phyloP scores from a whole-genome alignment of 2,329 filamentous ascomycete genomes.

The Hymenoscyphus infarciens region DNA sequence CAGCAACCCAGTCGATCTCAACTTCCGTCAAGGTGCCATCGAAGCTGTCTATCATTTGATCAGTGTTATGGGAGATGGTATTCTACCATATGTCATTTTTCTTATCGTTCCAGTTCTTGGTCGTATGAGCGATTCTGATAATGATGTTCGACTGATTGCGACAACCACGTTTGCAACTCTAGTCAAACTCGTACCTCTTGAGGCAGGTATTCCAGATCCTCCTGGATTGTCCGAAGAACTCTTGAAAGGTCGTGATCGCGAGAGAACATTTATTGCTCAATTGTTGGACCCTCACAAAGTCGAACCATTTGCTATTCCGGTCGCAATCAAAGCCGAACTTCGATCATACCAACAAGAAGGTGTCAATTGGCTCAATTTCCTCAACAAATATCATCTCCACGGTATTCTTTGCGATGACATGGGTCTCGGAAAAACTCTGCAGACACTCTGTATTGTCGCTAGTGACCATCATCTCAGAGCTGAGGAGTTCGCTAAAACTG shows the following conservation, averaged over 20 bases:
- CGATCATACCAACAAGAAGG: slow-evolving; percentile 98
- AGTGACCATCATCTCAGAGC: slow-evolving; percentile 94
- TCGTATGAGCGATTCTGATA: slow-evolving; percentile 97
- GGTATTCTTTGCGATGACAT: slow-evolving; percentile 99
- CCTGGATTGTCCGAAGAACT: slow-evolving; percentile 87
- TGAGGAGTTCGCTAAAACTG: slow-evolving; percentile 82
- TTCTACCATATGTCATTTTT: slow-evolving; percentile 97
- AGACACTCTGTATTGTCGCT: slow-evolving; percentile 96
- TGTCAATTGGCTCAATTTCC: slow-evolving; percentile 97
- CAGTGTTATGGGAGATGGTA: slow-evolving; percentile 94
- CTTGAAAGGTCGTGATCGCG: slow-evolving; percentile 84
- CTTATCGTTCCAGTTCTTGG: slow-evolving; percentile 95
- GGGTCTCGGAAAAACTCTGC: slow-evolving; percentile 95
- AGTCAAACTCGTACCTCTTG: slow-evolving; percentile 93
- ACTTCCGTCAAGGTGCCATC: slow-evolving; percentile 87
- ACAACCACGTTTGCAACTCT: slow-evolving; percentile 96
- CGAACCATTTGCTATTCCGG: slow-evolving; percentile 87
- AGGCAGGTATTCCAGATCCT: slow-evolving; percentile 95
- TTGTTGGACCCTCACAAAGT: slow-evolving; percentile 97
- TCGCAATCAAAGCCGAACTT: slow-evolving; percentile 93
- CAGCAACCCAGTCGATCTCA: slow-evolving; percentile 82
- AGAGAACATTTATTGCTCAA: slow-evolving; percentile 94
- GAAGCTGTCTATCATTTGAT: slow-evolving; percentile 97
- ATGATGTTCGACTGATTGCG: slow-evolving; percentile 88
- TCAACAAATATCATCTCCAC: slow-evolving; percentile 96